Conservation (phyloP, 257 asterid genomes). For the Anisodus acutangulus region DNA sequence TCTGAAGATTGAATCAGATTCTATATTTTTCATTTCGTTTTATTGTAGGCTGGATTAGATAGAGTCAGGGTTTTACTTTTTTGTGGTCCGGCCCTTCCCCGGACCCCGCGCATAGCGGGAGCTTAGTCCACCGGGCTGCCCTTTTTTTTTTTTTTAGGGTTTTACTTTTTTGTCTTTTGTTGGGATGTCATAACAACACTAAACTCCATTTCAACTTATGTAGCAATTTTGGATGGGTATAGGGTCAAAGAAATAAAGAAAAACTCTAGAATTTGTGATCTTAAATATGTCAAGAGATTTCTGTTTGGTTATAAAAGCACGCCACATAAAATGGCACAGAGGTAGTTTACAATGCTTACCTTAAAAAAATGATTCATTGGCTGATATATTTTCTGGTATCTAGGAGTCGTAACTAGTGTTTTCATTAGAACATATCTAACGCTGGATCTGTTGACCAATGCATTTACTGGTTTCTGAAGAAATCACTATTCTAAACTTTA, state of each 20-base stretch:
- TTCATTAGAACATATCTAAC: neutral
- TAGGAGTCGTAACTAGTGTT: neutral
- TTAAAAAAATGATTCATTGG: neutral
- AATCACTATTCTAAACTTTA: constrained; percentile 2
- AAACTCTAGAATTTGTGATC: neutral
- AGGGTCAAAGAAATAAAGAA: neutral
- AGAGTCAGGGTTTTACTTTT: too few relatives aligned
- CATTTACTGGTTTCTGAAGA: constrained; percentile 18
- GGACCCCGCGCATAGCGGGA: too few relatives aligned
- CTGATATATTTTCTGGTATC: constrained; percentile 24
- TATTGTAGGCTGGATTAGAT: neutral
- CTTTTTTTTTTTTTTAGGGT: too few relatives aligned
- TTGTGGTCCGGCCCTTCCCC: too few relatives aligned
- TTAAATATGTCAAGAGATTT: neutral
- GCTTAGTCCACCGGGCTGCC: too few relatives aligned
- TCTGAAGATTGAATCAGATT: neutral
- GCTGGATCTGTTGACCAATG: constrained; percentile 11
- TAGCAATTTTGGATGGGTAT: neutral
- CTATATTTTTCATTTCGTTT: neutral
- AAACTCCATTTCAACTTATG: neutral
- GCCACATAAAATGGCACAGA: neutral
- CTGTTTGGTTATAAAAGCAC: neutral
- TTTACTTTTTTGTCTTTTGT: neutral
- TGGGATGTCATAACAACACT: neutral
- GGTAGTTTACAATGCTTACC: neutral